Evolutionary conservation across 1,284 basidiomycete species (phyloP).

Genomic region (Meripilus lineatus): DNA sequence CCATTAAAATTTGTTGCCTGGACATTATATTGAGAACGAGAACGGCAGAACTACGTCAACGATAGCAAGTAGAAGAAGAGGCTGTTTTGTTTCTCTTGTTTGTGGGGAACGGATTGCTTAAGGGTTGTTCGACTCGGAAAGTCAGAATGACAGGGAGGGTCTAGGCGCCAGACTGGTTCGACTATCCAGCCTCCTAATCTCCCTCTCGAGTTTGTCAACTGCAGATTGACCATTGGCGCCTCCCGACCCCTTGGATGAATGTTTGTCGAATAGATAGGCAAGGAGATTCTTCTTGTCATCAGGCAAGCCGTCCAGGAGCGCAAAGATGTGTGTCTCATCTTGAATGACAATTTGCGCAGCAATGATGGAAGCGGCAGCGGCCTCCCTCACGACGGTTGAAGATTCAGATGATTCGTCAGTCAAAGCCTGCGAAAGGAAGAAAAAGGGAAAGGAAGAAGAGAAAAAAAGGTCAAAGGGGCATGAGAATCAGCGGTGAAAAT

Average conservation of each 20-base stretch:
- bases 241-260: conserved; percentile 51
- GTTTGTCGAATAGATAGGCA: conserved; percentile 82
- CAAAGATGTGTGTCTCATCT: conserved; percentile 76
- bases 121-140: too few species aligned
- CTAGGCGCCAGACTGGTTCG: conserved; percentile 62
- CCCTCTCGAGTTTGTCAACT: conserved; percentile 65
- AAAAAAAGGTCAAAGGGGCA: conserved; percentile 1
- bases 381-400: conserved; percentile 74
- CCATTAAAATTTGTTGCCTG: too few species aligned
- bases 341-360: conserved; percentile 74
- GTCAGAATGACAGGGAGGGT: too few species aligned
- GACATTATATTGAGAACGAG: too few species aligned
- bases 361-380: conserved; percentile 75
- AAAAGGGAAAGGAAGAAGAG: not conserved
- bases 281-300: conserved; percentile 84
- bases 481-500: too few species aligned
- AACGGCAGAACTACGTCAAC: too few species aligned
- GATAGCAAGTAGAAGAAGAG: too few species aligned
- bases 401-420: conserved; percentile 48
- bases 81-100: too few species aligned
- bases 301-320: conserved; percentile 70
- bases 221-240: conserved; percentile 28
- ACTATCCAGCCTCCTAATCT: conserved; percentile 71
- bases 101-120: too few species aligned
- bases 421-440: conserved; percentile 46